phyloP scores from a whole-genome alignment of 2,329 filamentous ascomycete species.

The Stylonectria norvegica region DNA sequence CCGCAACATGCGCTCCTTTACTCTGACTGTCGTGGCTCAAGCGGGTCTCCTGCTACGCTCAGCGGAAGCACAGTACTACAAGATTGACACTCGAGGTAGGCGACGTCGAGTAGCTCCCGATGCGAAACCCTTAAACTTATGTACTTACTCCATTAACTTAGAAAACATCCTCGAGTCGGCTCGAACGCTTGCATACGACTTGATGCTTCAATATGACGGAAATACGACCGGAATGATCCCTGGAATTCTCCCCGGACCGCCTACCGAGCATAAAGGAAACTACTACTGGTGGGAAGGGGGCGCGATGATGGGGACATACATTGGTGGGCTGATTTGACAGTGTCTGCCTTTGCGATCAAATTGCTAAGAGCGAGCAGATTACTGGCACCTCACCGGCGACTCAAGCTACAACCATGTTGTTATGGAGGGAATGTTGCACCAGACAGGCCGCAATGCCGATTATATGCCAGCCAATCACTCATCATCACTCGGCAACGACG shows the following conservation, averaged over 20 bases:
- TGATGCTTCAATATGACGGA: constrained; percentile 50
- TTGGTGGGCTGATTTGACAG: constrained; percentile 36
- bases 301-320: constrained; percentile 63
- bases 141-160: constrained; percentile 23
- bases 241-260: constrained; percentile 56
- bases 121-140: too few species aligned
- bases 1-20: constrained; percentile 2
- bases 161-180: constrained; percentile 46
- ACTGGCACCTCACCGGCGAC: constrained; percentile 67
- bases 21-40: constrained; percentile 8
- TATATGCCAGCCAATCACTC: constrained; percentile 61
- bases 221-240: constrained; percentile 50
- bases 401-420: constrained; percentile 58
- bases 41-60: constrained; percentile 15
- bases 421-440: constrained; percentile 54
- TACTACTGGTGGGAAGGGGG: constrained; percentile 77
- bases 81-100: constrained; percentile 31
- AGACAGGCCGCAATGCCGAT: constrained; percentile 54
- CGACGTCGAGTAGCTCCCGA: too few species aligned
- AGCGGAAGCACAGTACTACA: constrained; percentile 27
- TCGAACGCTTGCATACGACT: constrained; percentile 46
- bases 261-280: constrained; percentile 42
- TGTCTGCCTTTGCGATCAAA: not conserved
- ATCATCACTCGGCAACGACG: constrained; percentile 62
- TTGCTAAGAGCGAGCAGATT: constrained; percentile 39